phyloP scores from a whole-genome alignment of 1,284 basidiomycete species.

The Termitomyces sp. region DNA sequence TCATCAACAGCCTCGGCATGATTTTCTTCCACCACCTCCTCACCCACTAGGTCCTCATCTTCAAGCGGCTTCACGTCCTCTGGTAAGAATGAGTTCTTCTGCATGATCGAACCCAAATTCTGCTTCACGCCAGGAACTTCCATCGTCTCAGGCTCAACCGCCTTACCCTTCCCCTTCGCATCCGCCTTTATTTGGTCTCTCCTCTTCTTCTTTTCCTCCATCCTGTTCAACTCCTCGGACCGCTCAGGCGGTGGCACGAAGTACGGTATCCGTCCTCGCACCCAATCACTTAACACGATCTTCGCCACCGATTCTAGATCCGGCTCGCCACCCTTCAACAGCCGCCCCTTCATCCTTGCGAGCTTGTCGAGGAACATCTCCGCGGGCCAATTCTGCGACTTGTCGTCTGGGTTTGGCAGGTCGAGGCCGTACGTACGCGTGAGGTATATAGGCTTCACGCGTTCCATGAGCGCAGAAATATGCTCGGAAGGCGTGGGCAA shows the following conservation, averaged over 20 bases:
- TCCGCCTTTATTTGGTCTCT: constrained; percentile 34
- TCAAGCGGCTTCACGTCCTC: constrained; percentile 67
- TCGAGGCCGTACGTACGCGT: constrained; percentile 84
- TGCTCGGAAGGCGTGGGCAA: constrained; percentile 93
- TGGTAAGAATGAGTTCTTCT: constrained; percentile 78
- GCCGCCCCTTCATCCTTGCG: constrained; percentile 87
- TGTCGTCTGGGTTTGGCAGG: constrained; percentile 52
- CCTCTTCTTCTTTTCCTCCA: constrained; percentile 49
- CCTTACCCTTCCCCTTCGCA: constrained; percentile 36
- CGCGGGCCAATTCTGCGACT: constrained; percentile 55
- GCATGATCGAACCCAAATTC: constrained; percentile 72
- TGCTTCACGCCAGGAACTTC: constrained; percentile 60
- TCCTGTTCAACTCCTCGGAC: constrained; percentile 59
- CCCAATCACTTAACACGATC: constrained; percentile 97
- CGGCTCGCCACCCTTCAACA: constrained; percentile 93
- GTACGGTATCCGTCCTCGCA: constrained; percentile 90
- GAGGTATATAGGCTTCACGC: constrained; percentile 92
- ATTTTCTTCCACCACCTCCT: constrained; percentile 21
- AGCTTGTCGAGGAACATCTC: constrained; percentile 83
- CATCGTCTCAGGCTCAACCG: constrained; percentile 25
- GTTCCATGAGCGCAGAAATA: constrained; percentile 81
- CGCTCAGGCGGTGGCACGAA: constrained; percentile 80
- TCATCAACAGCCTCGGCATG: constrained; percentile 30
- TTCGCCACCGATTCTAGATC: constrained; percentile 92
- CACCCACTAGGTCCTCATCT: constrained; percentile 36